phyloP scores from a whole-genome alignment of 1,139 yeast species.

The Fermentozyma sake region DNA sequence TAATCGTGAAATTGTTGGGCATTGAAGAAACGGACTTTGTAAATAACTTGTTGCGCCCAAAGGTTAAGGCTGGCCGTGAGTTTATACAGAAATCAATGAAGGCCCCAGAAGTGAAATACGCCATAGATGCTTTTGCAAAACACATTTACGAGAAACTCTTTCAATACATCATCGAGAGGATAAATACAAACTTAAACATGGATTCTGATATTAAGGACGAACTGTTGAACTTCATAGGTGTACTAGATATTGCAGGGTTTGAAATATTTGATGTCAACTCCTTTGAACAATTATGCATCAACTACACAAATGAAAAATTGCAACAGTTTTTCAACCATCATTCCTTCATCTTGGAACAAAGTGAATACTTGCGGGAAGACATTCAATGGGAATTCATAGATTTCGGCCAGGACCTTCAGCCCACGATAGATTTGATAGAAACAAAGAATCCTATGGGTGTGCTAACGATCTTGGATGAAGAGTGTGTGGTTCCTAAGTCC shows the following conservation, averaged over 20 bases:
- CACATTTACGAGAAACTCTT: slow-evolving; percentile 82
- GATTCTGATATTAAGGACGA: slow-evolving; percentile 17
- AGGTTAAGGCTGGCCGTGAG: slow-evolving; percentile 90
- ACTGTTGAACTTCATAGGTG: slow-evolving; percentile 70
- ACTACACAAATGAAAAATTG: slow-evolving; percentile 90
- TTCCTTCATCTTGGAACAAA: slow-evolving; percentile 94
- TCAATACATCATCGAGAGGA: slow-evolving; percentile 68
- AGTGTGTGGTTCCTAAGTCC: slow-evolving; percentile 90
- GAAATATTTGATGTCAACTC: slow-evolving; percentile 90
- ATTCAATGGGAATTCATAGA: slow-evolving; percentile 96
- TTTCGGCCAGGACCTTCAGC: slow-evolving; percentile 94
- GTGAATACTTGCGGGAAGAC: slow-evolving; percentile 88
- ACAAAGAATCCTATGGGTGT: slow-evolving; percentile 74
- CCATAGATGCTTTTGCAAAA: slow-evolving; percentile 86
- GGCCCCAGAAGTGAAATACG: slow-evolving; percentile 73
- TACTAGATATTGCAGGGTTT: slow-evolving; percentile 95
- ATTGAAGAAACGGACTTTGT: slow-evolving; percentile 56
- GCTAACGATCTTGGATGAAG: slow-evolving; percentile 88
- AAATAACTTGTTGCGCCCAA: slow-evolving; percentile 61
- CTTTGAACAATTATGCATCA: slow-evolving; percentile 94
- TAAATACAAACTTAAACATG: slow-evolving; percentile 61
- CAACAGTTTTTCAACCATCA: slow-evolving; percentile 98
- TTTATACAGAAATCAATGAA: slow-evolving; percentile 75
- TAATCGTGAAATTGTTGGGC: slow-evolving; percentile 62
- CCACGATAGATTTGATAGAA: slow-evolving; percentile 90